Base-by-base conservation (phyloP, 1,284 basidiomycete species). In the Coniophora puteana region DNA sequence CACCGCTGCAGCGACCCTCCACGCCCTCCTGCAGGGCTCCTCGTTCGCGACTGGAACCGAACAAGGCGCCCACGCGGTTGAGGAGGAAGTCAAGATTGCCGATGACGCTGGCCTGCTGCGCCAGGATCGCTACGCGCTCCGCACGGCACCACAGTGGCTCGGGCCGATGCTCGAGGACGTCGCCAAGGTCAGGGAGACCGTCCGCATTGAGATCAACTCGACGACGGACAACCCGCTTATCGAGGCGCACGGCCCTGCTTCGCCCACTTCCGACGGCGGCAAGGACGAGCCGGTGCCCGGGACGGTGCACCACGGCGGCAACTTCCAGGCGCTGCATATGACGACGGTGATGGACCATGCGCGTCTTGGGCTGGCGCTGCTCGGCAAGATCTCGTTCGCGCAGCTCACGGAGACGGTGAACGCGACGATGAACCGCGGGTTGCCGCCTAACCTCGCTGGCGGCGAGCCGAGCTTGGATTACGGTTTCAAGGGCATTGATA, bases 311-410 rank as follows among this genome's bases (percentile, higher is more conserved):
- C 83, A 91, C 50, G 89, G 89, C 16, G 90, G 90, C 8, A 91
- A 91, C 57, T 92, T 93, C 74, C 88, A 90, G 59, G 89, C 87
- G 1, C 88, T 91, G 79, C 74, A 88, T 2, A 78, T 93, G 40
- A 89, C 89, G 6, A 90, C 89, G 44, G 83, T 84, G 5, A 91
- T 93, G 83, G 91, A 93, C 61, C 89, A 90, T 61, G 86, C 87
- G 4, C 82, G 90, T 14, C 76, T 93, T 29, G 75, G 84, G 3
- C 67, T 93, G 22, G 79, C 89, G 50, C 87, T 90, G 53, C 75
- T 93, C 42, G 91, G 89, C 45, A 89, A 90, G 62, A 66, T 93
- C 36, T 66, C 89, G 44, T 93, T 92, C 60, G 74, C 87, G 13
- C 91, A 94, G 59, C 75, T 80, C 53, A 88, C 90, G 0, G 91